Evolutionary conservation across 1,139 yeast genomes (phyloP), one percentile per base, ranked within the genome.

Genomic region (Tardiomyces digboiensis): DNA sequence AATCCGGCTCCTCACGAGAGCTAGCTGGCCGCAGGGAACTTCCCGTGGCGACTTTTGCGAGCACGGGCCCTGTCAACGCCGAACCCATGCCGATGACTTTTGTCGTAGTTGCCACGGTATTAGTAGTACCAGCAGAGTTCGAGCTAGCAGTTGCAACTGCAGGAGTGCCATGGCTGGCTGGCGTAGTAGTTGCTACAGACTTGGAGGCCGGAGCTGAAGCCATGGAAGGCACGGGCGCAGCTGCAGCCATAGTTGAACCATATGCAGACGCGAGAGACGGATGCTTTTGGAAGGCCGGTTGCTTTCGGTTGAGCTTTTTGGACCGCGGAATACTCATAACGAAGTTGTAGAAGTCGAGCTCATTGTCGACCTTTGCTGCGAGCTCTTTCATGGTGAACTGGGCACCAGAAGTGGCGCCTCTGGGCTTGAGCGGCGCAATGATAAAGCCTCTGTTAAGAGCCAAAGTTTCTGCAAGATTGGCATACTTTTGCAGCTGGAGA

Each of bases 401-500:
- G 33, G 56, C 50, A 7, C 62, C 58, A 12, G 58, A 46, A 5
- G 60, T 51, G 38, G 62, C 51, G 42, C 59, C 60, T n/a, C 52
- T 49, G 7, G 65, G 63, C 48, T 70, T 70, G 46, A 88, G 68
- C 2, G 97, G 97, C 43, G 83, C 70, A 7, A 89, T 73, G 48
- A 85, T 78, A 37, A 88, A 84, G 22, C 97, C 97, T 19, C 86
- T 75, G 56, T 89, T 88, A 68, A 91, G 75, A 23, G 86, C 74
- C 49, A 85, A 72, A 37, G 85, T 85, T 62, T 91, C 97, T 46
- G 80, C 77, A 73, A 88, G 83, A 36, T 91, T 84, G 6, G 97
- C 82, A 59, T 83, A 89, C 60, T 88, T 87, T 56, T 85, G 93
- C 47, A 91, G 69, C 63, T 89, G 97, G 43, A 88, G 78, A 49